Base-by-base conservation (phyloP, 2,329 filamentous ascomycete genomes). In the Penicillium sp. region DNA sequence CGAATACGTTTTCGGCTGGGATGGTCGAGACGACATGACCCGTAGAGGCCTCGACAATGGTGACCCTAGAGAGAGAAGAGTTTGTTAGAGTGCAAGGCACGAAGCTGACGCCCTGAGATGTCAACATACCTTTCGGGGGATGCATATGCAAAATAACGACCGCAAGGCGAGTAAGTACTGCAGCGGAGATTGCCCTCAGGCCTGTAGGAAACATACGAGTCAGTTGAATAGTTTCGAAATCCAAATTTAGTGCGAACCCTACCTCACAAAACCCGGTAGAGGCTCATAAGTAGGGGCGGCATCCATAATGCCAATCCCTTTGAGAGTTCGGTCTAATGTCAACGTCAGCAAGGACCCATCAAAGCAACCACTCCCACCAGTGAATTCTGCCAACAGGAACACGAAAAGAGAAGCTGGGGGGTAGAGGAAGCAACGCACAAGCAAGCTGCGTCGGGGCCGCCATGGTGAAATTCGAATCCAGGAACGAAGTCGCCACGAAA, bases 81-180 rank as follows among this genome's bases (percentile, higher is more conserved):
- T 43, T 48, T 24, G 40, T 42, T 38, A 44, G 51, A 42, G 12
- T 42, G 15, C 35, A 18, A 37, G 23, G 13, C 35, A 25, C 31
- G 10, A 40, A 20, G 13, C 41, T 33, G n/a, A 35, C 24, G 27
- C 38, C 31, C 13, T 23, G 5, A 27, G 12, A 38, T 12, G 28
- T 4, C 20, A 43, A 62, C 76, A 57, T 75, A 83, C 81, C 78
- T 75, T 64, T 95, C 89, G 56, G 84, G 87, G 55, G 89, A 88
- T 60, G 92, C 91, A 87, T 89, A 98, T 57, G 90, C 91, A 74
- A 96, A 95, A 78, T 91, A 98, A 68, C 88, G 88, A 70, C 93
- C 92, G 73, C 93, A 95, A 51, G 90, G 88, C 56, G 93, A 97
- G 78, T 98, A 98, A 66, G 84, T 83, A 79, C 88, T 95, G 78